Percentiles rank a stretch among this genome's conserved stretches.
Conservation (phyloP, 2,329 filamentous ascomycete species). For the Blumeria hordei region DNA sequence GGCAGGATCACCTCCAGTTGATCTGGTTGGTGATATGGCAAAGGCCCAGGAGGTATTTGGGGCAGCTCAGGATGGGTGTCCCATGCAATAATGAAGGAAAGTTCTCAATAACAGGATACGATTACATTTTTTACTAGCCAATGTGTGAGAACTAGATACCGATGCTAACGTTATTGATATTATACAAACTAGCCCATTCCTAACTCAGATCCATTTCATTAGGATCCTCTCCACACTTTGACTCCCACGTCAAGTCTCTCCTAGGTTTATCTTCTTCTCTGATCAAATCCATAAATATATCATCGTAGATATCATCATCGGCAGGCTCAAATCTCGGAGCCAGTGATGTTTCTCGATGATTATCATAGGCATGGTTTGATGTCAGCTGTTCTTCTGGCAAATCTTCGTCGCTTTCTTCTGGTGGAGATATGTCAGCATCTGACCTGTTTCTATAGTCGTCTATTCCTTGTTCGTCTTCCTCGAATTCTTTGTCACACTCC, state of each 20-base stretch:
- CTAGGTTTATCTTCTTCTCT: neutral
- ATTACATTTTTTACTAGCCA: no score
- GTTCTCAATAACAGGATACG: neutral
- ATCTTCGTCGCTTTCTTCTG: neutral
- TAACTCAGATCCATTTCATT: slow-evolving; percentile 1
- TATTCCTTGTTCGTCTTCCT: slow-evolving; percentile 5
- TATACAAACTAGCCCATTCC: neutral
- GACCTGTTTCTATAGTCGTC: neutral
- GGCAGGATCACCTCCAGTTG: slow-evolving; percentile 68
- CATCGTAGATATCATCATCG: slow-evolving; percentile 37
- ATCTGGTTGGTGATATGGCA: slow-evolving; percentile 75
- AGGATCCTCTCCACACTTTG: neutral
- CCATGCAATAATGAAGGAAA: slow-evolving; percentile 26
- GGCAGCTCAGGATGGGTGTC: slow-evolving; percentile 35
- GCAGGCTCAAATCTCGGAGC: slow-evolving; percentile 2
- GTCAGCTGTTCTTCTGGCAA: neutral
- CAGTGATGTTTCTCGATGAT: no score
- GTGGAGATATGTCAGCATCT: neutral
- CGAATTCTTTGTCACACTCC: slow-evolving; percentile 7
- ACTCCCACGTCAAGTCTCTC: neutral
- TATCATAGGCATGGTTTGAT: neutral
- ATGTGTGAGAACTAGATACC: no score
- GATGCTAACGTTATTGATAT: no score
- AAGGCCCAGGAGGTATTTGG: slow-evolving; percentile 51
- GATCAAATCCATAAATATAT: slow-evolving; percentile 37